Evolutionary conservation across 2,329 filamentous ascomycete species (phyloP).

Genomic region (Paramyrothecium roridum): DNA sequence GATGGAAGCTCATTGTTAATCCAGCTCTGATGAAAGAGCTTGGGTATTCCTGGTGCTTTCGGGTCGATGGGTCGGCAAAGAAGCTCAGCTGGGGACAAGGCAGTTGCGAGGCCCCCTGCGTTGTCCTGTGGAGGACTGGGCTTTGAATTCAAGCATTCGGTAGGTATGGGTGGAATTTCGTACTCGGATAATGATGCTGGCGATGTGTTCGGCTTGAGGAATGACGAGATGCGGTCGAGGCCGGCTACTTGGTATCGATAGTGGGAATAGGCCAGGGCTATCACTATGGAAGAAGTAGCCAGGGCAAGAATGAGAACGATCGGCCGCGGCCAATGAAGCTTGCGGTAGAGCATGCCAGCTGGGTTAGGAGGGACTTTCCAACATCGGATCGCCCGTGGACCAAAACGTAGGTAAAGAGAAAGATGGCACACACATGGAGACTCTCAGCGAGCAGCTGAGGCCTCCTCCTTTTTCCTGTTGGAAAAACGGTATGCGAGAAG

Average conservation of each 20-base stretch:
- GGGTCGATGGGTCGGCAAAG: conserved; percentile 2
- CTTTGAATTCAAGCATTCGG: not conserved
- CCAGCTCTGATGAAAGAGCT: conserved; percentile 24
- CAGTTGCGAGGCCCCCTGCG: not conserved
- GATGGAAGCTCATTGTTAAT: conserved; percentile 15
- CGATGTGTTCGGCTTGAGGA: not conserved
- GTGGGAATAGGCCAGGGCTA: not conserved
- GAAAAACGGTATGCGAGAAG: too few relatives aligned
- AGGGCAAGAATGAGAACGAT: not conserved
- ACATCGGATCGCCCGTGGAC: too few relatives aligned
- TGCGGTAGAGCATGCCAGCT: too few relatives aligned
- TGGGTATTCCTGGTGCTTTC: conserved; percentile 30
- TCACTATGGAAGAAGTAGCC: not conserved
- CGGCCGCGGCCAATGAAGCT: not conserved
- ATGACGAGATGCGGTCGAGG: not conserved
- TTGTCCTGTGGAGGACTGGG: not conserved
- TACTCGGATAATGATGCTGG: not conserved
- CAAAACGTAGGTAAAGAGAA: too few relatives aligned
- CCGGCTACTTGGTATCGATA: not conserved
- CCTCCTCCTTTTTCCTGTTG: too few relatives aligned
- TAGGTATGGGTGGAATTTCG: not conserved
- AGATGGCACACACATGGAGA: too few relatives aligned
- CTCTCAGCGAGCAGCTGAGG: too few relatives aligned
- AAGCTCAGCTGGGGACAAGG: conserved; percentile 5
- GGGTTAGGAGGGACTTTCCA: too few relatives aligned